Percentiles rank a stretch among this genome's conserved stretches.
phyloP scores from a whole-genome alignment of 129 eudicot genomes.

The Flaveria brownii region DNA sequence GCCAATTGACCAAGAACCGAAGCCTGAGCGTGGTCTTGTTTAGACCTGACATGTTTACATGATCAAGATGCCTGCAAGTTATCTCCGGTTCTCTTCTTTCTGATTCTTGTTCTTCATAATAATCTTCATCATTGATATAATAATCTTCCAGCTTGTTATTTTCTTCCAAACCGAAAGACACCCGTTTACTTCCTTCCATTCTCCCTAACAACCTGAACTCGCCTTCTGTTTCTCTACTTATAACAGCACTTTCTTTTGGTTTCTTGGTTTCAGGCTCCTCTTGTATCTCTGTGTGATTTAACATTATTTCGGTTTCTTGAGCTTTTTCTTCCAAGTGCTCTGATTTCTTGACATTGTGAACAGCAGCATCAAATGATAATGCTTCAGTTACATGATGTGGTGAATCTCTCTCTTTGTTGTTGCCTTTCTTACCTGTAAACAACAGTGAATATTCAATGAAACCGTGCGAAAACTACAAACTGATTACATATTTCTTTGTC shows the following conservation, averaged over 20 bases:
- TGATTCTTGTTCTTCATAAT: constrained; percentile 38
- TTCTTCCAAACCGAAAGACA: constrained; percentile 38
- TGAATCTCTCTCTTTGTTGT: constrained; percentile 23
- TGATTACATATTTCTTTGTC: too few relatives aligned
- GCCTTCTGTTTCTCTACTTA: constrained; percentile 45
- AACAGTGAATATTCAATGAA: background rate
- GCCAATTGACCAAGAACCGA: constrained; percentile 45
- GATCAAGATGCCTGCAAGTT: constrained; percentile 45
- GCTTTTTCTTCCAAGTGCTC: constrained; percentile 23
- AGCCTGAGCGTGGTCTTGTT: constrained; percentile 43
- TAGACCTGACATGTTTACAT: constrained; percentile 46
- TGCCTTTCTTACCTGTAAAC: constrained; percentile 28
- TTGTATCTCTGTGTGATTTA: constrained; percentile 26
- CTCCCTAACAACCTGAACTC: constrained; percentile 45
- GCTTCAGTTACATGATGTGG: constrained; percentile 22
- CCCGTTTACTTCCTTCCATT: constrained; percentile 43
- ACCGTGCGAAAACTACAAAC: too few relatives aligned
- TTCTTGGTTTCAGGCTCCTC: constrained; percentile 39
- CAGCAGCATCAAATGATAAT: constrained; percentile 44
- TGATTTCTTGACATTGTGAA: constrained; percentile 39
- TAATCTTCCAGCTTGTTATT: constrained; percentile 34
- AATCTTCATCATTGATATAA: constrained; percentile 38
- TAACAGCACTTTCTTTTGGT: constrained; percentile 40
- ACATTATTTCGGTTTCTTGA: constrained; percentile 23
- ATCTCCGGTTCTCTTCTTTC: constrained; percentile 46